Evolutionary conservation across 2,329 filamentous ascomycete genomes (phyloP), one percentile per base, ranked within the genome.

Genomic region (Fusarium sulawesiense): DNA sequence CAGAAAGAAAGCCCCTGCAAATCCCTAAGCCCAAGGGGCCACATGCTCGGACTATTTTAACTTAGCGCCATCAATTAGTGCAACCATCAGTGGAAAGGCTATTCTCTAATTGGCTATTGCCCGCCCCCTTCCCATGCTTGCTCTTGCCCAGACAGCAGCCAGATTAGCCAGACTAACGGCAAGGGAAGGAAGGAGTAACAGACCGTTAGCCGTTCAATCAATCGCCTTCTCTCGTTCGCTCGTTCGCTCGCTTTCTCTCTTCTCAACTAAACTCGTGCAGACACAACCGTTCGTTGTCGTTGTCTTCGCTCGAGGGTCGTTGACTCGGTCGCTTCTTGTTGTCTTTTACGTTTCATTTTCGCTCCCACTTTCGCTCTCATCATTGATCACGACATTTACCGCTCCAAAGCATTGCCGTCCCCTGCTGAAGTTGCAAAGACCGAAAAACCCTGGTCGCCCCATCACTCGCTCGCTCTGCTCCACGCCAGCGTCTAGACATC

Each of bases 401-500:
- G 37, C 45, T 47, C 44, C 30, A 18, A 45, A 51, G 46, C 48
- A 56, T 44, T 64, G 32, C 59, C 27, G 49, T 62, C 57, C 68
- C 68, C 62, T 70, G 68, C 63, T n/a, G 34, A 37, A 66, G 40
- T 64, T 62, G 48, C 37, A 60, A 55, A 60, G 61, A 62, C 66
- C 64, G 63, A 70, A 70, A 71, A 69, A 46, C 64, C 68, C 67
- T 56, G 54, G 67, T 64, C 55, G 64, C 56, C 60, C 60, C 56
- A 58, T 71, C 62, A 47, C 71, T 65, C 73, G 45, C 65, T 70
- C 65, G 45, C 71, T 47, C 61, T 62, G 68, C 66, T 74, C 65
- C 66, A 70, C 73, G 73, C 56, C 64, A 60, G 59, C 32, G 54
- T 50, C 58, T 37, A 44, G 44, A 65, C 64, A 66, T 60, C 55